A percentile compares a stretch with the other conserved stretches of the same genome.
Conservation (phyloP, 768 basidiomycete species). For the Dacryopinax spathularia region DNA sequence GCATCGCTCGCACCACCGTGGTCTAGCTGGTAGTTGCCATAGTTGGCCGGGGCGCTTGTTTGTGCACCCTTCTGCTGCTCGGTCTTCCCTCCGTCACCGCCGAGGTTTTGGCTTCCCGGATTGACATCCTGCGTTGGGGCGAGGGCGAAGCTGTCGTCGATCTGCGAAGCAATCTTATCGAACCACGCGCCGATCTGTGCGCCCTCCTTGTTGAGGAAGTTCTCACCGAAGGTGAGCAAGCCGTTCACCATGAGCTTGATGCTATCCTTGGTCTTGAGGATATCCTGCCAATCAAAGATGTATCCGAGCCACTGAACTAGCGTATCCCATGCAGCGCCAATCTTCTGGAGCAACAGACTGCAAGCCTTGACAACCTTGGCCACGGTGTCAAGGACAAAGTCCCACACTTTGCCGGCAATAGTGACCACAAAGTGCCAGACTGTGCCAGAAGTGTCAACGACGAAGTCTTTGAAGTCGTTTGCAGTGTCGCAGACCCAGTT, state of each 20-base stretch:
- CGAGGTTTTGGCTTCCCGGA: neutral
- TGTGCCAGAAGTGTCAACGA: neutral
- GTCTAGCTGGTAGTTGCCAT: constrained; percentile 4
- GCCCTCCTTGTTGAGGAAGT: neutral
- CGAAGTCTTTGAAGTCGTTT: neutral
- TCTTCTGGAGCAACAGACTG: neutral
- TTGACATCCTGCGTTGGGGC: neutral
- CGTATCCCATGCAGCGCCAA: neutral
- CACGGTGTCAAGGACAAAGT: neutral
- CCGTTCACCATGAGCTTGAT: constrained; percentile 5
- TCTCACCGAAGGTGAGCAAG: neutral
- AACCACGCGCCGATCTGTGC: neutral
- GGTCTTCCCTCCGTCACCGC: neutral
- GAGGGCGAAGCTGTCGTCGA: neutral
- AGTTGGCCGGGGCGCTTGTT: neutral
- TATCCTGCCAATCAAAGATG: constrained; percentile 7
- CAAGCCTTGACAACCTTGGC: neutral
- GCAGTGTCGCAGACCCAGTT: neutral
- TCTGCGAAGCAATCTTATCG: neutral
- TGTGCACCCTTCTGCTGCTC: neutral
- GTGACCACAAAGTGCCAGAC: neutral
- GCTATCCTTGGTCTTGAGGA: neutral
- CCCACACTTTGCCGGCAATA: neutral
- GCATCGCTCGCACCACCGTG: constrained; percentile 1
- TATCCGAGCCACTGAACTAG: neutral